Base-by-base conservation (phyloP, 371 early-diverging fungal genomes). In the Globomyces sp. region DNA sequence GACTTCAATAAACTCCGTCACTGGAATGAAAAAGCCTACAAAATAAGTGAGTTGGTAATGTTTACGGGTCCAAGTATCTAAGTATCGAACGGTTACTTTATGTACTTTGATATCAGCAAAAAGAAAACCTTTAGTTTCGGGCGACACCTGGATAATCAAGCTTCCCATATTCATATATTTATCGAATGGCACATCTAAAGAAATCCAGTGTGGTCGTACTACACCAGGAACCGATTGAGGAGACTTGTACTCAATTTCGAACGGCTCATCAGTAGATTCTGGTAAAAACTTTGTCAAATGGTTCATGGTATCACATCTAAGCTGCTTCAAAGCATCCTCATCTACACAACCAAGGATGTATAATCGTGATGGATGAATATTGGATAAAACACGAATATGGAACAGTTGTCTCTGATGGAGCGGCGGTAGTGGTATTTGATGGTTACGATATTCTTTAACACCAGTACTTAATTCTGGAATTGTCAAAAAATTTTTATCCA, bases 111-210 rank as follows among this genome's bases (percentile, higher is more conserved):
- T n/a, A 39, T 63, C 63, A 2, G 63, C 63, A 24, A 10, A 63
- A n/a, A 63, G 24, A 49, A 63, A 63, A 1, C 63, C 63, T 37
- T 46, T 10, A 13, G 42, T 52, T 40, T 47, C 3, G 8, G 63
- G 63, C 0, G 42, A 42, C 13, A 63, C 41, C n/a, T 63, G 49
- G 24, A 52, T 36, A n/a, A 63, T n/a, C 39, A 63, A 13, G 6
- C 34, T 50, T 6, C 49, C 41, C 6, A 48, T 6, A 6, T 52
- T 39, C 11, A n/a, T n/a, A 9, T 11, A 45, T 2, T 8, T 6
- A 34, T 8, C 44, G 36, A 50, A 2, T 2, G 46, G 10, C 24
- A 63, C 9, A 24, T 63, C 42, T 9, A 63, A 3, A 4, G 58
- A 8, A n/a, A 13, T 8, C 63, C 63, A 63, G 5, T 39, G 6